Evolutionary conservation across 2,329 filamentous ascomycete genomes (phyloP).

Genomic region (Venturia pyrina): DNA sequence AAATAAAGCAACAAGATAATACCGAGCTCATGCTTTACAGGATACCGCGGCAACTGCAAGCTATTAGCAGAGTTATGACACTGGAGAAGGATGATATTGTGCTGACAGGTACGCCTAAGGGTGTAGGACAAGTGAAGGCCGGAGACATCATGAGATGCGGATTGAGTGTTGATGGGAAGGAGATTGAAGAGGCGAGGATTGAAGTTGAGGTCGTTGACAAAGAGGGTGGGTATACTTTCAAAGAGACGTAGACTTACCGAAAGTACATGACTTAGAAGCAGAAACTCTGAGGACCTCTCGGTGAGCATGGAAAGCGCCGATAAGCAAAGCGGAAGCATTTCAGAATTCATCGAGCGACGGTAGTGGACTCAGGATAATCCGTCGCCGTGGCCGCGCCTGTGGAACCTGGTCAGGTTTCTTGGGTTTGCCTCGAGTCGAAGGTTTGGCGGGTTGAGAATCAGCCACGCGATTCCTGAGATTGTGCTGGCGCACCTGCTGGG

Average conservation of each 20-base stretch:
- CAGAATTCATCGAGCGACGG: background rate
- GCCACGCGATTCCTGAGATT: background rate
- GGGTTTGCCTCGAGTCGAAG: background rate
- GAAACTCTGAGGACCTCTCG: background rate
- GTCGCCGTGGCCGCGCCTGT: background rate
- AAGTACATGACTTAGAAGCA: background rate
- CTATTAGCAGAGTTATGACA: constrained; percentile 93
- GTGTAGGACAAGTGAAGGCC: constrained; percentile 74
- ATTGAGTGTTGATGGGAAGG: constrained; percentile 67
- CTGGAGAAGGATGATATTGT: constrained; percentile 87
- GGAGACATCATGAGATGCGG: constrained; percentile 85
- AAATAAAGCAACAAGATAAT: constrained; percentile 70
- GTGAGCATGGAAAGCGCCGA: background rate
- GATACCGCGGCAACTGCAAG: constrained; percentile 76
- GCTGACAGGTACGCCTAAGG: constrained; percentile 94
- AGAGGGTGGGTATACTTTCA: constrained; percentile 65
- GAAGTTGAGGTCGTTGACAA: constrained; percentile 77
- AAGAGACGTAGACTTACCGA: constrained; percentile 32
- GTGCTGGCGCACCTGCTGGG: background rate
- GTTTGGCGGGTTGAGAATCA: background rate
- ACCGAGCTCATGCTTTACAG: constrained; percentile 92
- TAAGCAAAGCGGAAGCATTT: background rate
- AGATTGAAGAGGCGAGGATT: constrained; percentile 74
- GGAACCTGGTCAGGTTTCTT: background rate
- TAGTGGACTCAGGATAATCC: background rate